Evolutionary conservation across 352 stramenopile genomes (phyloP), one percentile per base, ranked within the genome.

Genomic region (Globisporangium mamillatum): DNA sequence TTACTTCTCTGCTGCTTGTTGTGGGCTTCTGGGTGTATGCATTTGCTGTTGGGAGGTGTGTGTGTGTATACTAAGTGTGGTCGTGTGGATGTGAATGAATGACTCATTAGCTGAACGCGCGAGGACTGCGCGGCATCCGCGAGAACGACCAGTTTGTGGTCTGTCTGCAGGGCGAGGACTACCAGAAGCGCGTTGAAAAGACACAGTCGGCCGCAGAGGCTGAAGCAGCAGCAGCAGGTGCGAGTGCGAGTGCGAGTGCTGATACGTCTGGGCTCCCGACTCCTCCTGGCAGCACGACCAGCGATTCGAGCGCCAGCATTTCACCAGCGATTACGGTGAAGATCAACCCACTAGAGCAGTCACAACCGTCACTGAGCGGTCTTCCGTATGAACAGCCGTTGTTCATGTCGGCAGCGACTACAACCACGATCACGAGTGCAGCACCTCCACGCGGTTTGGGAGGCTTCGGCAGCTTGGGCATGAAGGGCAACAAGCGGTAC

Each of bases 91-190:
- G 7, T 53, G 48, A 7, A 24, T 58, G 50, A 27, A 41, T 24
- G 24, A 53, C n/a, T 22, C 34, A 41, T 48, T 56, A 89, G 81
- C 67, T 93, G 20, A 93, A 91, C 53, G 82, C 81, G 12, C 83
- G 85, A n/a, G 79, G 82, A 29, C 68, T 93, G 66, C 85, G 85
- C 64, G 85, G 85, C 46, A 82, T 91, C 50, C 82, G 85, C 50
- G 85, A 93, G 71, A 91, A 93, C 66, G 85, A 93, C 75, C 78
- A 75, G 38, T 91, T 93, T 36, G 85, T 89, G 27, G 71, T 93
- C 52, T 93, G 81, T 59, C 71, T 93, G 14, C 65, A 80, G 20
- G 85, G 85, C 14, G 85, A 93, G 63, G 79, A 91, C 68, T 93
- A 93, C 75, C 71, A 85, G 57, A 75, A 80, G 63, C 74, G 77